Evolutionary conservation across 2,329 filamentous ascomycete genomes (phyloP), one percentile per base, ranked within the genome.

Genomic region (Phaeosphaeriaceae sp.): DNA sequence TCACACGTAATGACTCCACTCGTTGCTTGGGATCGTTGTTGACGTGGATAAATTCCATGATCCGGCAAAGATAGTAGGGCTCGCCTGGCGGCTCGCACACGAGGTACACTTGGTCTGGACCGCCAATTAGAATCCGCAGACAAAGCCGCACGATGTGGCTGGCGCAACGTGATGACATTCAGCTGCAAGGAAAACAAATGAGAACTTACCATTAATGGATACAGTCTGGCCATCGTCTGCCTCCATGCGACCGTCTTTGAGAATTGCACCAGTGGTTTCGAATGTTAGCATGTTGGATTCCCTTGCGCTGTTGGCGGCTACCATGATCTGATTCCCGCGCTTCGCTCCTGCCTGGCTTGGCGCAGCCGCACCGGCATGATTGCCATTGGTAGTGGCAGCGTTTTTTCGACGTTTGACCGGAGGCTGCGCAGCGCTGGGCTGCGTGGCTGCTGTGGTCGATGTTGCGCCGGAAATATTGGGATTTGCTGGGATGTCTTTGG

Each of bases 41-140:
- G 72, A 85, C 82, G 73, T 96, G 92, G 69, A 97, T 83, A 76
- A 98, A 98, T 78, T 99, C 94, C 95, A 99, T 99, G 77, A 99
- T 95, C 69, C 95, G 91, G 63, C 91, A 95, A 65, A 99, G 83
- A 78, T 99, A 99, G 81, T 99, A 99, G 54, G 95, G 95, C 80
- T 99, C 95, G 53, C 95, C 95, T 17, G 95, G 95, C 51, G 95
- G 95, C 79, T 99, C 95, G 80, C 93, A 98, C 63, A 99, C 91
- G 62, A 98, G 87, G 83, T 98, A 99, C 67, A 97, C 92, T 82
- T 98, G 88, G 79, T 91, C 89, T 91, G 73, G 47, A 67, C 63
- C 56, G 52, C 67, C 66, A 67, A 71, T 81, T 72, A 81, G 80
- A 70, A 71, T 67, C 56, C 57, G 58, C 53, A 58, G 51, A 60